phyloP scores from a whole-genome alignment of 108 stramenopile genomes.

The Skeletonema tropicum region DNA sequence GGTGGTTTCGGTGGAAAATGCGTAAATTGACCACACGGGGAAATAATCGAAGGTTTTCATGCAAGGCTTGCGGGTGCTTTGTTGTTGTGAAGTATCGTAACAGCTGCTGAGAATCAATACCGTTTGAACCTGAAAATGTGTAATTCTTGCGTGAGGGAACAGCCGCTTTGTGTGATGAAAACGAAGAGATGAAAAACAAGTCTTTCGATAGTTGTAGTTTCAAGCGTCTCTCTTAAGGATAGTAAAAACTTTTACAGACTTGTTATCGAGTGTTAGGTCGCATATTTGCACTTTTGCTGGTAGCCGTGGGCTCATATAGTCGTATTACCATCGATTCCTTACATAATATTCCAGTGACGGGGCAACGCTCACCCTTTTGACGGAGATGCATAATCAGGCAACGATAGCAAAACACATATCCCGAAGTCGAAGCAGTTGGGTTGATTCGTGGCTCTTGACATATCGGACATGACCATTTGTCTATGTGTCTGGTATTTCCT shows the following conservation, averaged over 20 bases:
- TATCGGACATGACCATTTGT: slow-evolving; percentile 64
- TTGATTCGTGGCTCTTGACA: slow-evolving; percentile 70
- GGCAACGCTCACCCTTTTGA: slow-evolving; percentile 55
- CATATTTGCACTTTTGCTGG: slow-evolving; percentile 2
- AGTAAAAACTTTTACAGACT: neutral
- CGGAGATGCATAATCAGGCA: slow-evolving; percentile 64
- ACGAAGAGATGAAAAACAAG: neutral
- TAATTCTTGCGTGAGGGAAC: slow-evolving; percentile 77
- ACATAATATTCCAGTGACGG: slow-evolving; percentile 67
- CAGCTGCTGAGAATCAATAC: slow-evolving; percentile 17
- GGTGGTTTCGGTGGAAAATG: neutral
- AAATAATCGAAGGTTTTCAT: neutral
- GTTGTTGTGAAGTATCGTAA: slow-evolving; percentile 4
- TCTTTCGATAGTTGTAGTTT: neutral
- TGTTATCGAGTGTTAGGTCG: neutral
- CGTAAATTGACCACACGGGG: neutral
- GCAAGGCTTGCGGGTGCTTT: slow-evolving; percentile 1
- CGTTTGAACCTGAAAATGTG: slow-evolving; percentile 79
- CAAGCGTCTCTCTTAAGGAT: no score
- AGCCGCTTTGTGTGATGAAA: slow-evolving; percentile 6
- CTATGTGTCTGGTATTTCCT: slow-evolving; percentile 11
- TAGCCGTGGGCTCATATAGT: slow-evolving; percentile 65
- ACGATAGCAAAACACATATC: slow-evolving; percentile 79
- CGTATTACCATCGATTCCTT: slow-evolving; percentile 60
- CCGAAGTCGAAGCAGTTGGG: slow-evolving; percentile 76